Conservation (phyloP, 257 asterid species). For the Nicotiana paniculata region DNA sequence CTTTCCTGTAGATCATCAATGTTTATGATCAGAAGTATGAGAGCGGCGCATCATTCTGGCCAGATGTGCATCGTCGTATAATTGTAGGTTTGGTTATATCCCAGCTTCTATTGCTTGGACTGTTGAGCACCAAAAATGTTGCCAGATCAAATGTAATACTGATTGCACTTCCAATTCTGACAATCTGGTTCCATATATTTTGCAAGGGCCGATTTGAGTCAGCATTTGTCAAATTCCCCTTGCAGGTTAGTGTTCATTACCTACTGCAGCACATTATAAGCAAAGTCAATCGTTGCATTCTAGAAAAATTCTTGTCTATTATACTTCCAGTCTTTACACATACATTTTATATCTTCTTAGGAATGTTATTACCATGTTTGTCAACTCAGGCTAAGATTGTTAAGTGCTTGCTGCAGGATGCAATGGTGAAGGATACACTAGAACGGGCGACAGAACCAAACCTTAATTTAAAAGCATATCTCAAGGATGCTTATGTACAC, state of each 20-base stretch:
- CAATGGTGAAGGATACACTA: constrained; percentile 44
- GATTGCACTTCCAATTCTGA: constrained; percentile 57
- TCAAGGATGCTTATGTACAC: constrained; percentile 53
- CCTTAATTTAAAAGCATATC: constrained; percentile 43
- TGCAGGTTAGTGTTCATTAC: constrained; percentile 47
- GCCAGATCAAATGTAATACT: constrained; percentile 52
- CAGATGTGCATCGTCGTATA: constrained; percentile 78
- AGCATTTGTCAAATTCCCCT: constrained; percentile 57
- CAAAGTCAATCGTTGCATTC: neutral
- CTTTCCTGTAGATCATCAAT: constrained; percentile 63
- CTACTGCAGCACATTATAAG: neutral
- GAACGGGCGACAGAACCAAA: constrained; percentile 55
- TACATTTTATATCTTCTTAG: neutral
- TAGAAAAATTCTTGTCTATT: neutral
- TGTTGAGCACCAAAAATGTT: constrained; percentile 57
- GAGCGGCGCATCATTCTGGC: constrained; percentile 90
- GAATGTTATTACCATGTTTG: neutral
- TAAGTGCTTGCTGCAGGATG: constrained; percentile 33
- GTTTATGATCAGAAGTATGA: constrained; percentile 84
- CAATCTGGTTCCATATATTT: constrained; percentile 65
- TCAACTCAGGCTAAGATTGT: neutral
- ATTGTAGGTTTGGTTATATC: constrained; percentile 56
- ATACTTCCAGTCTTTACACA: neutral
- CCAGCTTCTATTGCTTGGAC: constrained; percentile 68
- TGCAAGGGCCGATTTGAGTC: constrained; percentile 79